phyloP scores from a whole-genome alignment of 306 rosid species.

The Quercus gilva region DNA sequence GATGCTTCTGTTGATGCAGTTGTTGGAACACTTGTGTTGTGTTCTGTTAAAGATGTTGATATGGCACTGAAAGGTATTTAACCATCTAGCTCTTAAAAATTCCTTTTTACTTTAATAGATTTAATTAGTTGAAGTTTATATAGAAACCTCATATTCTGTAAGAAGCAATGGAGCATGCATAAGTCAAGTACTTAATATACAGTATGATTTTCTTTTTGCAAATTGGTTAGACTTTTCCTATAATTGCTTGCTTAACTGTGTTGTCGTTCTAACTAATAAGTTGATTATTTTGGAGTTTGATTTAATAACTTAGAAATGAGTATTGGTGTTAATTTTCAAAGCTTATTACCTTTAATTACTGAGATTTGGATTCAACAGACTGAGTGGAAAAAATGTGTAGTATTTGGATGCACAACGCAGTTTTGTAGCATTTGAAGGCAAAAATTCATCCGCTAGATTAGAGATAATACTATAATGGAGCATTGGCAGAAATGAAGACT shows the following conservation, averaged over 20 bases:
- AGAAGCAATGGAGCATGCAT: not conserved
- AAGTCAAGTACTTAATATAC: constrained; percentile 1
- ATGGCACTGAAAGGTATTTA: constrained; percentile 61
- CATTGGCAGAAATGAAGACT: not conserved
- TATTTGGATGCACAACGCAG: not conserved
- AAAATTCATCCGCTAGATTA: not conserved
- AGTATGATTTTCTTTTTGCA: not conserved
- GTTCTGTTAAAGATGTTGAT: constrained; percentile 81
- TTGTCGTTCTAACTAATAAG: not conserved
- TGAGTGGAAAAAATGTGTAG: not conserved
- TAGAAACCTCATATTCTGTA: not conserved
- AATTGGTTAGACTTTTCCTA: not conserved
- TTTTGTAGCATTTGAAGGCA: not conserved
- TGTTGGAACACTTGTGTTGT: constrained; percentile 85
- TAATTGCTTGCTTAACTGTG: not conserved
- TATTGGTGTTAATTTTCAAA: not conserved
- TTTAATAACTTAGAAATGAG: not conserved
- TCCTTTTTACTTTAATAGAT: constrained; percentile 9
- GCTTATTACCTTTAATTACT: not conserved
- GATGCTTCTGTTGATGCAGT: constrained; percentile 97
- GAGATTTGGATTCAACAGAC: not conserved
- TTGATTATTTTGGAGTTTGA: not conserved
- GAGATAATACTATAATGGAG: not conserved
- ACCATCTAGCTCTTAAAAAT: not conserved
- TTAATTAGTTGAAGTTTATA: not conserved